Evolutionary conservation across 1,284 basidiomycete genomes (phyloP).

Genomic region (Melampsora americana): DNA sequence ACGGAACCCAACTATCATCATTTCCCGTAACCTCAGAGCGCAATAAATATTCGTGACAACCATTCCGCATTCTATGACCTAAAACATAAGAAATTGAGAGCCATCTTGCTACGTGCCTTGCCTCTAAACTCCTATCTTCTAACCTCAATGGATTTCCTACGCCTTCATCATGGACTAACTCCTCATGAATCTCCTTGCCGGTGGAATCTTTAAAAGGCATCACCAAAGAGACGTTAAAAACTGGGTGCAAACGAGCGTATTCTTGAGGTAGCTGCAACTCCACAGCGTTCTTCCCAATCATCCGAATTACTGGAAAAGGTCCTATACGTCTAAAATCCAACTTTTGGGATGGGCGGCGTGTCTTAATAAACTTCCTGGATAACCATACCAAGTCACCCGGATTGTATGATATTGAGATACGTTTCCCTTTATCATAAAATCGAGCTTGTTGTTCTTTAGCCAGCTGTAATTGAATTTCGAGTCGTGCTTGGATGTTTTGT

Average conservation of each 20-base stretch:
- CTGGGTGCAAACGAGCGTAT: constrained; percentile 22
- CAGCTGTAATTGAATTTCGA: background rate
- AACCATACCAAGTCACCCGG: constrained; percentile 6
- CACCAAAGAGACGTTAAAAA: constrained; percentile 28
- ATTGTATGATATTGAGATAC: background rate
- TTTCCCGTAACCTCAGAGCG: no score
- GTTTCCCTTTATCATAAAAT: background rate
- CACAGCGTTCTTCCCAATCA: constrained; percentile 7
- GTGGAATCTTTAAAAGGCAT: background rate
- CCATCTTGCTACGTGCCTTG: no score
- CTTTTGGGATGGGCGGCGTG: background rate
- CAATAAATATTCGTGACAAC: no score
- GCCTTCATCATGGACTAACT: no score
- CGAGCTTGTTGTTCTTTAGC: background rate
- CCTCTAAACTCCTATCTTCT: no score
- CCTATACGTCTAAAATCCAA: constrained; percentile 13
- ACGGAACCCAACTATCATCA: no score
- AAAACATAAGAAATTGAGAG: no score
- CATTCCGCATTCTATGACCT: no score
- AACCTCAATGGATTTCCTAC: no score
- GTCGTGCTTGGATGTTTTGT: background rate
- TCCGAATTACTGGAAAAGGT: background rate
- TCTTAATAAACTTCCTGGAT: background rate
- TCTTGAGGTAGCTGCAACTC: constrained; percentile 6
- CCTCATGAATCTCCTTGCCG: no score